phyloP scores from a whole-genome alignment of 1,284 basidiomycete genomes.

The Violaceomyces palustris region DNA sequence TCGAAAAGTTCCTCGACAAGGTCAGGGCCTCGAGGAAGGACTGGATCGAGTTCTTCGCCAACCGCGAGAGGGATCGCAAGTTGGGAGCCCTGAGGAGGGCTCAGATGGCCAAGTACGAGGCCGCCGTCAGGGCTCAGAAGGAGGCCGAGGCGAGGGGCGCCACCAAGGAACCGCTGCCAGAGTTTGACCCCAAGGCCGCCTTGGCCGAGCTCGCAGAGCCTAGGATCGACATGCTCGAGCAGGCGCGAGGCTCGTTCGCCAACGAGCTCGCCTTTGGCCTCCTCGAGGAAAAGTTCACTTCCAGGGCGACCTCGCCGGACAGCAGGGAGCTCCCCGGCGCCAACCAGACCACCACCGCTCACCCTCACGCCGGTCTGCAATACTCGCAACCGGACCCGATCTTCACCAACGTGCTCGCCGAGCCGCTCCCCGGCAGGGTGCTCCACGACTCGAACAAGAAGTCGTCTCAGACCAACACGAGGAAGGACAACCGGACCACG shows the following conservation, averaged over 20 bases:
- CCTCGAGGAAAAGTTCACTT: constrained; percentile 11
- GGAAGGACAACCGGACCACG: too few species aligned
- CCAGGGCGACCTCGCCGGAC: not conserved
- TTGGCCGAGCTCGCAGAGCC: constrained; percentile 17
- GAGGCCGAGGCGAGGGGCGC: constrained; percentile 25
- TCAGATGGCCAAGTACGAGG: constrained; percentile 17
- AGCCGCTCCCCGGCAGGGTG: constrained; percentile 33
- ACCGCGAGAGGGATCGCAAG: constrained; percentile 18
- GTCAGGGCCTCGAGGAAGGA: constrained; percentile 17
- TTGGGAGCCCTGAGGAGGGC: constrained; percentile 20
- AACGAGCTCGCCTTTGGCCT: constrained; percentile 20
- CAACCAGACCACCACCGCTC: constrained; percentile 27
- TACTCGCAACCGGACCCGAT: constrained; percentile 46
- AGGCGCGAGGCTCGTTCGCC: constrained; percentile 18
- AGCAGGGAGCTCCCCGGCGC: constrained; percentile 9
- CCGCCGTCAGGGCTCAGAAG: constrained; percentile 10
- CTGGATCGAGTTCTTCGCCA: constrained; percentile 15
- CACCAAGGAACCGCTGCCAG: constrained; percentile 15
- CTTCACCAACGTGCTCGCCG: constrained; percentile 31
- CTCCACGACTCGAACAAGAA: constrained; percentile 19
- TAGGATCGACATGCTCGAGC: constrained; percentile 31
- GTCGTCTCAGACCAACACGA: too few species aligned
- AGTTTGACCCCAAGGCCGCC: constrained; percentile 28
- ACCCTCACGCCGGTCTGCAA: constrained; percentile 42
- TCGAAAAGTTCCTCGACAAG: constrained; percentile 28